Percentiles rank a stretch among this genome's conserved stretches.
phyloP scores from a whole-genome alignment of 768 basidiomycete species.

The Boletellus ananiceps region DNA sequence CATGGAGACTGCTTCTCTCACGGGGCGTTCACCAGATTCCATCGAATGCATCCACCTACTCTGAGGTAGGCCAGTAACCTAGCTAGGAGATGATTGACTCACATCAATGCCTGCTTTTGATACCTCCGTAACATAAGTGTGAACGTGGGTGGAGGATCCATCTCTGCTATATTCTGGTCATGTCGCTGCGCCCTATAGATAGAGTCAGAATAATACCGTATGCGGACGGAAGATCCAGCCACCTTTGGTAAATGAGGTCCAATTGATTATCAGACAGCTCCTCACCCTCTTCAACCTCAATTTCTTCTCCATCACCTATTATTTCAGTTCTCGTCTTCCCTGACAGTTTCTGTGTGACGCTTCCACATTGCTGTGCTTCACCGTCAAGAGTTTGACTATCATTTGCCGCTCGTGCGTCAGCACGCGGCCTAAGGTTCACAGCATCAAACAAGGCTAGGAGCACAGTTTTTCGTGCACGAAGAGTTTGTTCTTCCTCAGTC shows the following conservation, averaged over 20 bases:
- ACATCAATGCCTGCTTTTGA: slow-evolving; percentile 90
- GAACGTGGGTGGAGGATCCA: slow-evolving; percentile 79
- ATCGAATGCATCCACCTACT: slow-evolving; percentile 87
- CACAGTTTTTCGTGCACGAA: slow-evolving; percentile 76
- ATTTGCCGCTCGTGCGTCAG: slow-evolving; percentile 36
- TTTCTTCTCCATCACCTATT: slow-evolving; percentile 77
- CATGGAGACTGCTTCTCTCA: slow-evolving; percentile 66
- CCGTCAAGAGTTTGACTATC: slow-evolving; percentile 27
- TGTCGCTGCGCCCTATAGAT: slow-evolving; percentile 71
- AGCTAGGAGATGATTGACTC: slow-evolving; percentile 18
- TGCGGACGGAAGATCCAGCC: neutral
- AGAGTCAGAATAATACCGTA: slow-evolving; percentile 1
- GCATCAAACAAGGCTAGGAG: slow-evolving; percentile 69
- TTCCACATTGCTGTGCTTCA: slow-evolving; percentile 38
- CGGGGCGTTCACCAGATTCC: slow-evolving; percentile 70
- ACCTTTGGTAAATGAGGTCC: slow-evolving; percentile 83
- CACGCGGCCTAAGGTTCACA: slow-evolving; percentile 63
- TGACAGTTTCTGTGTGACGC: slow-evolving; percentile 34
- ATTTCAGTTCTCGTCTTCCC: slow-evolving; percentile 56
- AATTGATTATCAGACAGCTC: slow-evolving; percentile 79
- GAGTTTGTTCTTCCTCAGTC: slow-evolving; percentile 69
- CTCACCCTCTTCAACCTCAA: slow-evolving; percentile 80
- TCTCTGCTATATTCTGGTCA: slow-evolving; percentile 70
- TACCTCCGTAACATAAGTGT: slow-evolving; percentile 73
- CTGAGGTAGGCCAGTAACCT: neutral